Evolutionary conservation across 2,329 filamentous ascomycete species (phyloP).

Genomic region (Stagonosporopsis rhizophila): DNA sequence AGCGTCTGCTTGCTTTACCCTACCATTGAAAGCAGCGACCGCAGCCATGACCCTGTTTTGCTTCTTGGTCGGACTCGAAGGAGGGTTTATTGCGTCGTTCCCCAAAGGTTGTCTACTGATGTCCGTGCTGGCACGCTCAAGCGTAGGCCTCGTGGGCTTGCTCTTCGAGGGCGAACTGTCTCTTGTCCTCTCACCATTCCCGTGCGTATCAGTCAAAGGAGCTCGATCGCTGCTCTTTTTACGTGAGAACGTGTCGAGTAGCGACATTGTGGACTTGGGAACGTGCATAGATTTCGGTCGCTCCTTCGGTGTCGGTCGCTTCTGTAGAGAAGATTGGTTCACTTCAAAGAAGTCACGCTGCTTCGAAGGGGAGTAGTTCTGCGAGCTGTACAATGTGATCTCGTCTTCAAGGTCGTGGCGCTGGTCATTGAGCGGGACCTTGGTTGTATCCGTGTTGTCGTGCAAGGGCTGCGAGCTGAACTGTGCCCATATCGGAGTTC

Average conservation of each 20-base stretch:
- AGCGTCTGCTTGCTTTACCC: slow-evolving; percentile 51
- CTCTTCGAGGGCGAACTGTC: slow-evolving; percentile 33
- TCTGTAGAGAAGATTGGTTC: slow-evolving; percentile 54
- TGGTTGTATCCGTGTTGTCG: slow-evolving; percentile 47
- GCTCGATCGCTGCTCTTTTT: slow-evolving; percentile 46
- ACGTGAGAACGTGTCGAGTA: slow-evolving; percentile 50
- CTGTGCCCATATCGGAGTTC: slow-evolving; percentile 81
- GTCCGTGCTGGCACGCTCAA: slow-evolving; percentile 42
- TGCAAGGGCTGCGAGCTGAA: slow-evolving; percentile 60
- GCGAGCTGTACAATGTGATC: slow-evolving; percentile 65
- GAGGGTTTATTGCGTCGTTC: slow-evolving; percentile 24
- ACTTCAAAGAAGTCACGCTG: slow-evolving; percentile 67
- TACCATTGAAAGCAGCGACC: slow-evolving; percentile 68
- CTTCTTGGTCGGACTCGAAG: slow-evolving; percentile 47
- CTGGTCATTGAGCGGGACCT: slow-evolving; percentile 54
- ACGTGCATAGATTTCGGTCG: slow-evolving; percentile 62
- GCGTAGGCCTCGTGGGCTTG: slow-evolving; percentile 26
- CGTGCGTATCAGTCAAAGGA: slow-evolving; percentile 44
- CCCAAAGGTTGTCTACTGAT: slow-evolving; percentile 22
- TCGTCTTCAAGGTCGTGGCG: slow-evolving; percentile 60
- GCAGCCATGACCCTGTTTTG: slow-evolving; percentile 66
- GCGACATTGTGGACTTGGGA: slow-evolving; percentile 50
- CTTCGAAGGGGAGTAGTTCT: slow-evolving; percentile 66
- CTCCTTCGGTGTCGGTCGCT: slow-evolving; percentile 42
- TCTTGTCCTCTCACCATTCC: slow-evolving; percentile 38